Conservation (phyloP, 306 rosid genomes). For the Vachellia pachyceras region DNA sequence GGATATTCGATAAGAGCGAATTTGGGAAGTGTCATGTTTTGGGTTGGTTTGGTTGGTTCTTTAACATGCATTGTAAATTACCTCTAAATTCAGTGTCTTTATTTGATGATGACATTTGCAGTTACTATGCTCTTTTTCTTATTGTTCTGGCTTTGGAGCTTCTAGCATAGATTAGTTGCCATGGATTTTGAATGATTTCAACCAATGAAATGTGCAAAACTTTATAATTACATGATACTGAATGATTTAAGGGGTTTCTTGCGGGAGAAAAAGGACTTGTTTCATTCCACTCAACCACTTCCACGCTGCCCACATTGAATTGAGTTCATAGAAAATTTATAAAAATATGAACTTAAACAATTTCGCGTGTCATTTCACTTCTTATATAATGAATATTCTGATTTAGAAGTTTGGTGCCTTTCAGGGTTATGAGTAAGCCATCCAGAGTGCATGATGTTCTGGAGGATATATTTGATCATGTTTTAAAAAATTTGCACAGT, state of each 20-base stretch:
- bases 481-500: conserved; percentile 58
- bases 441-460: conserved; percentile 61
- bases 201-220: neutral
- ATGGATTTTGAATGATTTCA: neutral
- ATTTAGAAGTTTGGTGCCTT: conserved; percentile 9
- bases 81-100: conserved; percentile 11
- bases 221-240: neutral
- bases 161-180: neutral
- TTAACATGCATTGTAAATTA: neutral
- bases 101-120: neutral
- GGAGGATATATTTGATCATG: conserved; percentile 59
- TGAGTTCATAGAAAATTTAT: neutral
- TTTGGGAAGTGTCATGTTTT: neutral
- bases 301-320: neutral
- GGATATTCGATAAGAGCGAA: neutral
- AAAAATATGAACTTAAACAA: neutral
- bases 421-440: conserved; percentile 51
- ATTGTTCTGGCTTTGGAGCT: neutral
- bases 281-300: neutral
- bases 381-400: neutral
- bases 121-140: neutral
- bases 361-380: neutral
- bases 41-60: conserved; percentile 9
- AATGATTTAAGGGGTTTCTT: neutral
- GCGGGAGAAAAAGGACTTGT: neutral